Evolutionary conservation across 768 basidiomycete species (phyloP).

Genomic region (Paxillus ammoniavirescens): DNA sequence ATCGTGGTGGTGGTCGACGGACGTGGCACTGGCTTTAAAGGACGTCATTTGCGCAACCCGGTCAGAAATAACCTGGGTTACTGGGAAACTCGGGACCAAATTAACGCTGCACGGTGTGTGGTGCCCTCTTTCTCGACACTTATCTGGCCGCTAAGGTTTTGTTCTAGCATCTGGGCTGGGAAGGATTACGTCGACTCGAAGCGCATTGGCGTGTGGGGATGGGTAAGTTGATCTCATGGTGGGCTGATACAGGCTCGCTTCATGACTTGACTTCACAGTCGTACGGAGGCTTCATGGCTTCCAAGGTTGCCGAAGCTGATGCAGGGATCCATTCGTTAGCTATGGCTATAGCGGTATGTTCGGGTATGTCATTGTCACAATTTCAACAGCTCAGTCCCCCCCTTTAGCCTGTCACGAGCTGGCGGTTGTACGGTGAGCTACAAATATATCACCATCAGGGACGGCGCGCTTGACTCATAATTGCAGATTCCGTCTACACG

Average conservation of each 20-base stretch:
- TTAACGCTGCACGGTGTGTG: constrained; percentile 79
- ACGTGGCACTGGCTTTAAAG: constrained; percentile 91
- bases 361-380: neutral
- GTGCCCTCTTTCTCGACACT: constrained; percentile 2
- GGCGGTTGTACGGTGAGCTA: constrained; percentile 71
- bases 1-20: constrained; percentile 89
- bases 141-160: neutral
- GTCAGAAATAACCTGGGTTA: constrained; percentile 88
- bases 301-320: constrained; percentile 88
- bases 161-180: constrained; percentile 70
- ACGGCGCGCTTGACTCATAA: neutral
- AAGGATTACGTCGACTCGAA: constrained; percentile 86
- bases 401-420: constrained; percentile 79
- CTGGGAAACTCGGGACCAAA: constrained; percentile 87
- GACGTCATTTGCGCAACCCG: constrained; percentile 77
- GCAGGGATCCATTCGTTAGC: constrained; percentile 88
- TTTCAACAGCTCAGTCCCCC: constrained; percentile 10
- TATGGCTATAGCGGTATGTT: constrained; percentile 84
- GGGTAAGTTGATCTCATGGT: constrained; percentile 55
- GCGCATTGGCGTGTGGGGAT: constrained; percentile 96
- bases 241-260: neutral
- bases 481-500: constrained; percentile 88
- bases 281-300: constrained; percentile 95
- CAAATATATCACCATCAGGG: neutral
- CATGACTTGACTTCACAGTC: constrained; percentile 48